Percentiles rank a stretch among this genome's conserved stretches.
These are phyloP conservation scores for Lophiostoma macrostomum DNA, from an alignment of 495 filamentous ascomycete genomes.

Conservation along the genomic window DNA sequence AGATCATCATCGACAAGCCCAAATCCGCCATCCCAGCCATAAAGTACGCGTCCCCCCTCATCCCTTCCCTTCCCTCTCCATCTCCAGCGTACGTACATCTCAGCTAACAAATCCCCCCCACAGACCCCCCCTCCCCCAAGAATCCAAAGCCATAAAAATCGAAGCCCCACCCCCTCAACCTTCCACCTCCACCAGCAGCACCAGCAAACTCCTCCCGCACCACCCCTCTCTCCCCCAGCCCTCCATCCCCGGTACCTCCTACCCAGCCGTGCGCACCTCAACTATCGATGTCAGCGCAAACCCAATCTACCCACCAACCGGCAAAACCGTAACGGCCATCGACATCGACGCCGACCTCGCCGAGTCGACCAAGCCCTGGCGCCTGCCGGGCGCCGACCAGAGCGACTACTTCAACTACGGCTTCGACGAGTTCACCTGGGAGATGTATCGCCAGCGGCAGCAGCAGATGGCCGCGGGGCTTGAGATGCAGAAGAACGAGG, in stretches of 20 bases:
- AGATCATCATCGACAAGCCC: conserved; percentile 86
- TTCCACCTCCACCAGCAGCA: not conserved
- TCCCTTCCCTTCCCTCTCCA: too few species aligned
- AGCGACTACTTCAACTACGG: conserved; percentile 99
- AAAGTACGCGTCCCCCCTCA: too few species aligned
- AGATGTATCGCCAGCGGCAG: conserved; percentile 88
- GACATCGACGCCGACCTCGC: conserved; percentile 81
- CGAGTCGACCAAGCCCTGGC: conserved; percentile 89
- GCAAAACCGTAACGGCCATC: too few species aligned
- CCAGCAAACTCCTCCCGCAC: conserved; percentile 25
- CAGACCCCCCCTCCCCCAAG: conserved; percentile 8
- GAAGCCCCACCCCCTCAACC: conserved; percentile 19
- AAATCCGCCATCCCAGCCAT: too few species aligned
- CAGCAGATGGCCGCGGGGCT: conserved; percentile 70
- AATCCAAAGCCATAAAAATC: conserved; percentile 30
- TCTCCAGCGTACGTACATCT: conserved; percentile 53
- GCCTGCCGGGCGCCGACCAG: conserved; percentile 89
- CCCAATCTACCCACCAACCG: too few species aligned
- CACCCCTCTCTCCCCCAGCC: conserved; percentile 15
- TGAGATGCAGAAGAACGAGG: conserved; percentile 73
- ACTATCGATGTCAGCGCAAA: conserved; percentile 79
- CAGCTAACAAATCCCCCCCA: conserved; percentile 26
- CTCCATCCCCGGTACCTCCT: conserved; percentile 55
- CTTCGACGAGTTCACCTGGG: conserved; percentile 99
- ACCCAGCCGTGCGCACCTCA: conserved; percentile 67